phyloP scores from a whole-genome alignment of 2,329 filamentous ascomycete species.

The Monosporascus sp. region DNA sequence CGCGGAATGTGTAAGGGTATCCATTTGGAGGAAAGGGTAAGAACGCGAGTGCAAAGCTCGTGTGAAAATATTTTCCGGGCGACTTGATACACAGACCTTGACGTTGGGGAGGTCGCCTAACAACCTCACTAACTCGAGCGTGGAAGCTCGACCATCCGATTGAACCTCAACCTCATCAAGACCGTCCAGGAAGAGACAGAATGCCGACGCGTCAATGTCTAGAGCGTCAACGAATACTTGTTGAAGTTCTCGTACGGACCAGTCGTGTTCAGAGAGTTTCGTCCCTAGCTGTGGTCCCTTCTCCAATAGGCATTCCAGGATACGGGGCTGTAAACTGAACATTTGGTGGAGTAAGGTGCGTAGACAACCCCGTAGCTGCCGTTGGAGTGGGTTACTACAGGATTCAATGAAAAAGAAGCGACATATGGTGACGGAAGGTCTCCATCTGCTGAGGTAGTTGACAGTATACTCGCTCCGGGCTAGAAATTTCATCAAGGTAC shows the following conservation, averaged over 20 bases:
- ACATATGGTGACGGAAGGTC: constrained; percentile 1
- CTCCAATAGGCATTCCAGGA: constrained; percentile 1
- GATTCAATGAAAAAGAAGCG: constrained; percentile 10
- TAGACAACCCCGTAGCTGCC: constrained; percentile 6
- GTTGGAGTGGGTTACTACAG: constrained; percentile 5
- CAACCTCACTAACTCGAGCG: constrained; percentile 2
- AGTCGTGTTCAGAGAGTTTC: constrained; percentile 10
- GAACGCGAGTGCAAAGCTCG: background rate
- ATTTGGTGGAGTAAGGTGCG: constrained; percentile 8
- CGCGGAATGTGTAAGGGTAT: constrained; percentile 2
- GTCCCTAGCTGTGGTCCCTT: background rate
- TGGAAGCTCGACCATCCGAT: background rate
- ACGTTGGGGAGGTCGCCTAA: constrained; percentile 2
- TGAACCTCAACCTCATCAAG: constrained; percentile 8
- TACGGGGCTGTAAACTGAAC: background rate
- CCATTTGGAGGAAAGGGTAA: constrained; percentile 1
- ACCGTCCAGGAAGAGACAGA: constrained; percentile 9
- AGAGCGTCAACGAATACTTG: constrained; percentile 1
- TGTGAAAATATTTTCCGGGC: constrained; percentile 6
- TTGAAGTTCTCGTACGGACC: constrained; percentile 6
- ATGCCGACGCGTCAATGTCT: background rate
- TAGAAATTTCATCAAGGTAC: constrained; percentile 10
- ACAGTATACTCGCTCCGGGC: background rate
- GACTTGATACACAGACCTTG: constrained; percentile 8
- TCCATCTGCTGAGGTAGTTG: constrained; percentile 1